Evolutionary conservation across 352 stramenopile genomes (phyloP).

Genomic region (Globisporangium barbulae): DNA sequence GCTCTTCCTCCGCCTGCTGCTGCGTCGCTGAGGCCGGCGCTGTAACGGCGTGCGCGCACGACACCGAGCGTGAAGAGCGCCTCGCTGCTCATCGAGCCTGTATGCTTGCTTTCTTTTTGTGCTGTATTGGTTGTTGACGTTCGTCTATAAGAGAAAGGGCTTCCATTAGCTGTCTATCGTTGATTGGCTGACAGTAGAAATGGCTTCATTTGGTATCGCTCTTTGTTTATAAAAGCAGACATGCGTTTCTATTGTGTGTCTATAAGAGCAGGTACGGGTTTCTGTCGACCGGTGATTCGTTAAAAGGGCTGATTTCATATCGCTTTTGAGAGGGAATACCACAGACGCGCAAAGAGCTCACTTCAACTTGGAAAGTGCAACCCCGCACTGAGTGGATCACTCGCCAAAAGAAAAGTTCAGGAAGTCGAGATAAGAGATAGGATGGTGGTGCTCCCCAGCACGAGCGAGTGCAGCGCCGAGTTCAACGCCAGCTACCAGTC

Average conservation of each 20-base stretch:
- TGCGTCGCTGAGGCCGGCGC: slow-evolving; percentile 11
- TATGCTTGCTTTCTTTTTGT: slow-evolving; percentile 1
- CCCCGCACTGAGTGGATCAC: background rate
- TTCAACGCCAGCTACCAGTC: slow-evolving; percentile 10
- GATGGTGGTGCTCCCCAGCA: background rate
- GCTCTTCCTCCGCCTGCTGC: background rate
- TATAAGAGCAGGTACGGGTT: too few species aligned
- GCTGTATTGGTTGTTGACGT: background rate
- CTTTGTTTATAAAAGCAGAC: too few species aligned
- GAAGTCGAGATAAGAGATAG: background rate
- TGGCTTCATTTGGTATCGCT: background rate
- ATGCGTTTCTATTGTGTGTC: background rate
- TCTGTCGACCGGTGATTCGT: background rate
- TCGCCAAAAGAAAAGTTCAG: background rate
- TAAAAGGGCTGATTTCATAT: background rate
- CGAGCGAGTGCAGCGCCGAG: slow-evolving; percentile 5
- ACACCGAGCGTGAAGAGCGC: slow-evolving; percentile 16
- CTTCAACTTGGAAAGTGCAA: slow-evolving; percentile 16
- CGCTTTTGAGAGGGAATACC: background rate
- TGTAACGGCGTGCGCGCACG: slow-evolving; percentile 21
- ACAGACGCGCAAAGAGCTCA: slow-evolving; percentile 6
- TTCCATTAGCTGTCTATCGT: background rate
- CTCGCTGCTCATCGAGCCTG: background rate
- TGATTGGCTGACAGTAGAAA: background rate
- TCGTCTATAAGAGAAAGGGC: background rate